Evolutionary conservation across 75 land plant species (phyloP).

Genomic region (Azolla pinnata): DNA sequence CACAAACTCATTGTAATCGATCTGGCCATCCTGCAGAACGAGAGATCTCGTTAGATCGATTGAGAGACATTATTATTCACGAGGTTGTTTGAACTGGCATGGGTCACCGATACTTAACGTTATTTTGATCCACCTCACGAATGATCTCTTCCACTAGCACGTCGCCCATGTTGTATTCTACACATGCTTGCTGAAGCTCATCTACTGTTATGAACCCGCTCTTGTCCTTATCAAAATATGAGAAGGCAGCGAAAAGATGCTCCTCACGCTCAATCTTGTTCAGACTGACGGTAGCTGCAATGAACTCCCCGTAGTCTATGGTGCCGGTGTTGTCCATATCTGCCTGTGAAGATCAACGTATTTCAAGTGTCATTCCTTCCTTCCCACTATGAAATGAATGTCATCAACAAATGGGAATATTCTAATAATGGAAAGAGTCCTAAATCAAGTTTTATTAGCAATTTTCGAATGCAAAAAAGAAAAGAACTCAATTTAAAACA

Average conservation of each 20-base stretch:
- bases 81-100: not conserved
- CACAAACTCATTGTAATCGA: conserved; percentile 73
- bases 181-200: conserved; percentile 70
- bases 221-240: conserved; percentile 76
- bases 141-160: conserved; percentile 53
- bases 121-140: conserved; percentile 59
- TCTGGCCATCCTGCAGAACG: conserved; percentile 53
- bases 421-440: too few relatives aligned
- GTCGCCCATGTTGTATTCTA: conserved; percentile 52
- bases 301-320: conserved; percentile 73
- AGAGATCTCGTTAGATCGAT: not conserved
- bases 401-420: not conserved
- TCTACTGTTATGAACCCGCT: conserved; percentile 75
- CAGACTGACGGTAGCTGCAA: conserved; percentile 68
- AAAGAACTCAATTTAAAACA: too few relatives aligned
- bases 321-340: conserved; percentile 77
- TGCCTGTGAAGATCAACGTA: conserved; percentile 28
- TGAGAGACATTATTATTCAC: not conserved
- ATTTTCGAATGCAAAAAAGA: too few relatives aligned
- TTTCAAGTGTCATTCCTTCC: not conserved
- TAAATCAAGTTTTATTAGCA: too few relatives aligned
- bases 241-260: conserved; percentile 58
- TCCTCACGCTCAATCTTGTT: conserved; percentile 69
- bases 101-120: conserved; percentile 26
- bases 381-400: not conserved